Evolutionary conservation across 2,329 filamentous ascomycete genomes (phyloP), one percentile per base, ranked within the genome.

Genomic region (Bimuria novae-zelandiae): DNA sequence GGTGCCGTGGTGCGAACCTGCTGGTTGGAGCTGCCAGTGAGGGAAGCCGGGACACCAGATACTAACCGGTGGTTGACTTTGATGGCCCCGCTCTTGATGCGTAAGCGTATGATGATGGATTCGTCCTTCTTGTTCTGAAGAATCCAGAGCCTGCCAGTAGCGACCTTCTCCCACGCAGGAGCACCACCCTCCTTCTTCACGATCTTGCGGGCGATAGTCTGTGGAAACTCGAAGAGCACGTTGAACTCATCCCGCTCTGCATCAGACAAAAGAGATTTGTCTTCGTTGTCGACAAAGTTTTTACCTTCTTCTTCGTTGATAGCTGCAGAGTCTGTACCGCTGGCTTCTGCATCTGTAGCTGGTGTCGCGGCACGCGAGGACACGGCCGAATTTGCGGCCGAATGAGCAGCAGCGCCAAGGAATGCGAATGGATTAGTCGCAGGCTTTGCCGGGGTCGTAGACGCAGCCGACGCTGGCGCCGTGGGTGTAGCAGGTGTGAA

Each of bases 291-390:
- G 21, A 64, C 59, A 11, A 61, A 59, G 35, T 65, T 67, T 27
- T 54, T 49, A n/a, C 59, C 64, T 16, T 69, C 69, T 14, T 72
- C 68, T 3, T 69, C 67, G 14, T 65, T 63, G 1, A 55, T 58
- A 19, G 59, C 63, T 14, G 59, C 63, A 8, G 68, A 62, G 3
- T 67, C 62, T 22, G 68, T 56, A 6, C 55, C 67, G 40, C 59
- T 71, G 3, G 58, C 62, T 35, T 72, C 71, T 1, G 61, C 63
- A 36, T 72, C 72, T 5, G 72, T 73, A 7, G 67, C 45, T 7
- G 72, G 72, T 8, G 72, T 75, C 14, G 60, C 60, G 32, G 72
- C 72, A 23, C 72, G 72, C 3, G 72, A 73, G 4, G 69, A 68
- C 36, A 73, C 63, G 1, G 63, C 65, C 7, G 70, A 72, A 2